Evolutionary conservation across 2,329 filamentous ascomycete genomes (phyloP), one percentile per base, ranked within the genome.

Genomic region (Nemania serpens): DNA sequence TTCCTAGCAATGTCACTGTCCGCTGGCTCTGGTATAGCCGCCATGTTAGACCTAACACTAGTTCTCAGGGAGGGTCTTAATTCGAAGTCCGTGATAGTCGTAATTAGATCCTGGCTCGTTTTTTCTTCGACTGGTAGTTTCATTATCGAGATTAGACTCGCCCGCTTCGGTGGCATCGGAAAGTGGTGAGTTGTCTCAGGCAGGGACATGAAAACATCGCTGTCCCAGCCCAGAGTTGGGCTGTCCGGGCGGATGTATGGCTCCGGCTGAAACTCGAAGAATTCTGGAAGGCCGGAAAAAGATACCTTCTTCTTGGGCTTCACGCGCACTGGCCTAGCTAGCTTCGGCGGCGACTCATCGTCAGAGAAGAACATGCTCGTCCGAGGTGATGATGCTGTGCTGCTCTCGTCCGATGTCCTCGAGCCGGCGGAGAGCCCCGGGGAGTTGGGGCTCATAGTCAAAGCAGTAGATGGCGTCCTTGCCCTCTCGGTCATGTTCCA

Each of bases 161-260:
- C 10, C 33, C 10, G 58, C 33, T 53, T 59, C 13, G 61, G 58
- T 10, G 58, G 48, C 11, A 34, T 41, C 10, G 52, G 53, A 42
- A 51, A 56, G 34, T 47, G n/a, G 17, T 42, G 10, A 13, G 49
- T 29, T 29, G 51, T 37, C 52, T 37, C 51, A 39, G 22, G 58
- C 11, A 15, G 36, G 4, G 62, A 58, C 33, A 67, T 63, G 45
- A 65, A 50, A 47, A 63, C 42, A 43, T 69, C 59, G 64, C 81
- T 80, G 53, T 83, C 81, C 58, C 84, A 71, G 11, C 84, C 84
- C 5, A 87, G 79, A 0, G 84, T 87, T 1, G 84, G 84, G 3
- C 84, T 87, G 66, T 87, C 84, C 0, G 84, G 84, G 9, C 84
- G 82, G 61, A 85, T 78, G 34, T 80, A 74, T 18, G 82, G 81